Conservation (phyloP, 1,284 basidiomycete species). For the Polyporus tsugae region DNA sequence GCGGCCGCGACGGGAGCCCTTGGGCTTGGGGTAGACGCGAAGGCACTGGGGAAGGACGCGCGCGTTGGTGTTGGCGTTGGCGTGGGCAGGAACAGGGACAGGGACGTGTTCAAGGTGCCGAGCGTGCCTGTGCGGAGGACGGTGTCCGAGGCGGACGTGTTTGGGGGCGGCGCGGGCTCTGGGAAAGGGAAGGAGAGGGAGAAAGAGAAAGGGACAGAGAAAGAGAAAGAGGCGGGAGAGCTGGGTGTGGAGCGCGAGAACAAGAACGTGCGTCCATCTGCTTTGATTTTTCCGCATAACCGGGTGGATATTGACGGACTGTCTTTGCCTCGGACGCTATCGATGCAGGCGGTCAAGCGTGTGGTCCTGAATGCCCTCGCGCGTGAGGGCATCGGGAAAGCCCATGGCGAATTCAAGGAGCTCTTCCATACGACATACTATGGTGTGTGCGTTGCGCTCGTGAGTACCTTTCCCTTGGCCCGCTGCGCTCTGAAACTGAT, state of each 20-base stretch:
- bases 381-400: slow-evolving; percentile 56
- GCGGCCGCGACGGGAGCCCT: slow-evolving; percentile 38
- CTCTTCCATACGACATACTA: slow-evolving; percentile 43
- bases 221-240: background rate
- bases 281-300: background rate
- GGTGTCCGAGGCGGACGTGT: slow-evolving; percentile 53
- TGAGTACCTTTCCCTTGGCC: slow-evolving; percentile 23
- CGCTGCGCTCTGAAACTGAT: slow-evolving; percentile 3
- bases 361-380: slow-evolving; percentile 48
- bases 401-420: slow-evolving; percentile 62
- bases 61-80: slow-evolving; percentile 26
- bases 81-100: slow-evolving; percentile 31
- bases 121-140: slow-evolving; percentile 39
- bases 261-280: slow-evolving; percentile 45
- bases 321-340: too few relatives aligned
- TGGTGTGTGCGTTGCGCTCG: slow-evolving; percentile 45
- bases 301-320: background rate
- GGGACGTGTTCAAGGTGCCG: slow-evolving; percentile 49
- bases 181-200: slow-evolving; percentile 45
- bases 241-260: slow-evolving; percentile 37
- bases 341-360: slow-evolving; percentile 53
- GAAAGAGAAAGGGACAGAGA: background rate
- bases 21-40: slow-evolving; percentile 34
- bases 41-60: slow-evolving; percentile 31
- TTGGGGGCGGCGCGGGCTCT: slow-evolving; percentile 40